phyloP scores from a whole-genome alignment of 805 yeast genomes.

The Debaryomyces hansenii region DNA sequence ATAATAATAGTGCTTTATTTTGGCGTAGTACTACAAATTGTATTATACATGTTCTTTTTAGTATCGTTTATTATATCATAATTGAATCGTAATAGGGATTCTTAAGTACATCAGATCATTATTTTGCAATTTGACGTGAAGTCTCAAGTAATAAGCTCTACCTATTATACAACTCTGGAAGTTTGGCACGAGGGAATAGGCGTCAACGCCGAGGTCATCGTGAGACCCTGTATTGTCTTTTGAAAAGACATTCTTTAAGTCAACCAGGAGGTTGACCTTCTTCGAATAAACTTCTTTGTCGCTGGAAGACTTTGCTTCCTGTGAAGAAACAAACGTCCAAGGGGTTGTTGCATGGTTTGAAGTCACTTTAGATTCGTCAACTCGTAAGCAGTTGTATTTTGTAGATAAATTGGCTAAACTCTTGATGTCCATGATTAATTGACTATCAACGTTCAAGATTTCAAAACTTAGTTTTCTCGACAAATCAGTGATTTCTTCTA shows the following conservation, averaged over 20 bases:
- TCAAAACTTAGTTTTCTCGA: constrained; percentile 36
- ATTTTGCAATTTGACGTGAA: constrained; percentile 27
- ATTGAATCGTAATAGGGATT: constrained; percentile 36
- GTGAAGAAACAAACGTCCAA: constrained; percentile 10
- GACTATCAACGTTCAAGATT: constrained; percentile 32
- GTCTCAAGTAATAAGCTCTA: constrained; percentile 35
- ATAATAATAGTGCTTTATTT: too few relatives aligned
- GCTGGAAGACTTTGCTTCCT: constrained; percentile 19
- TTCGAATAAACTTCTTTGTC: constrained; percentile 34
- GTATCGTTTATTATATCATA: constrained; percentile 15
- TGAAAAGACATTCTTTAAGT: constrained; percentile 28
- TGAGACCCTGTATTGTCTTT: constrained; percentile 19
- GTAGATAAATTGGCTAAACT: constrained; percentile 32
- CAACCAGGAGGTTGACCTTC: constrained; percentile 27
- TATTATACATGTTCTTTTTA: too few relatives aligned
- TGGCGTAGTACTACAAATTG: too few relatives aligned
- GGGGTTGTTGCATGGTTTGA: constrained; percentile 13
- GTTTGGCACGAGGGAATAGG: constrained; percentile 36
- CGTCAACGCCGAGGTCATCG: constrained; percentile 22
- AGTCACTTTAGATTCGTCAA: constrained; percentile 13
- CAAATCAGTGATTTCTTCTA: constrained; percentile 24
- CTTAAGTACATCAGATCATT: constrained; percentile 23
- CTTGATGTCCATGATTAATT: constrained; percentile 36
- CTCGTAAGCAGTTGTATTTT: constrained; percentile 32
- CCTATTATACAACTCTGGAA: constrained; percentile 39